Conservation (phyloP, 2,329 filamentous ascomycete genomes). For the Penicillium frequentans region DNA sequence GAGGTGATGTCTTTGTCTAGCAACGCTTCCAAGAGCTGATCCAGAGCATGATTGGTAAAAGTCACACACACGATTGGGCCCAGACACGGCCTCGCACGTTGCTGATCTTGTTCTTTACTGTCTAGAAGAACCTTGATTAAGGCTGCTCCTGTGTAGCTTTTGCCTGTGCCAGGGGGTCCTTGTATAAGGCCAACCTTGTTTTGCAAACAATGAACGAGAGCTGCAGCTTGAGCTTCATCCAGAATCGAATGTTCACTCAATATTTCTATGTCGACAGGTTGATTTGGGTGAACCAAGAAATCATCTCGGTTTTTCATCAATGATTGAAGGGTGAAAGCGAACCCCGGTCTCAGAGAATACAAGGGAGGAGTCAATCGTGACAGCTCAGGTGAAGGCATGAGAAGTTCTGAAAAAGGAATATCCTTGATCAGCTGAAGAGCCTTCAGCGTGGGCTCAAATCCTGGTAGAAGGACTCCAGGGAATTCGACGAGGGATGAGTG, state of each 20-base stretch:
- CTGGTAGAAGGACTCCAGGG: slow-evolving; percentile 58
- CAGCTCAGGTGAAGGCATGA: slow-evolving; percentile 28
- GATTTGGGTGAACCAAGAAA: slow-evolving; percentile 3
- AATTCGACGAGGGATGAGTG: slow-evolving; percentile 57
- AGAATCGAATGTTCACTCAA: slow-evolving; percentile 18
- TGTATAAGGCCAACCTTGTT: slow-evolving; percentile 25
- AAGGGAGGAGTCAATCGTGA: slow-evolving; percentile 45
- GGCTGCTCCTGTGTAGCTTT: slow-evolving; percentile 28
- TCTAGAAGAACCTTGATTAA: slow-evolving; percentile 32
- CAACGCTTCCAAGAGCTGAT: slow-evolving; percentile 62
- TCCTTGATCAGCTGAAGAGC: slow-evolving; percentile 56
- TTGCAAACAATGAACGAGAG: slow-evolving; percentile 18
- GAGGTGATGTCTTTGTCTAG: slow-evolving; percentile 33
- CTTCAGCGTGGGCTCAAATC: slow-evolving; percentile 58
- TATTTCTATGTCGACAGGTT: slow-evolving; percentile 16
- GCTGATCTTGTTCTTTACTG: slow-evolving; percentile 20
- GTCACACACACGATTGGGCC: slow-evolving; percentile 52
- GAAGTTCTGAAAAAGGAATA: slow-evolving; percentile 53
- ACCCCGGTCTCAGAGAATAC: slow-evolving; percentile 52
- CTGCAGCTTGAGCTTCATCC: slow-evolving; percentile 22
- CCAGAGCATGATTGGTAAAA: slow-evolving; percentile 56
- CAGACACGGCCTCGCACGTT: slow-evolving; percentile 19
- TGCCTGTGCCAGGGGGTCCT: slow-evolving; percentile 31
- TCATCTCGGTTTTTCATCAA: slow-evolving; percentile 17
- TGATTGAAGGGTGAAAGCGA: slow-evolving; percentile 45